phyloP scores from a whole-genome alignment of 495 filamentous ascomycete genomes.

The Hypoxylon lienhwacheense region DNA sequence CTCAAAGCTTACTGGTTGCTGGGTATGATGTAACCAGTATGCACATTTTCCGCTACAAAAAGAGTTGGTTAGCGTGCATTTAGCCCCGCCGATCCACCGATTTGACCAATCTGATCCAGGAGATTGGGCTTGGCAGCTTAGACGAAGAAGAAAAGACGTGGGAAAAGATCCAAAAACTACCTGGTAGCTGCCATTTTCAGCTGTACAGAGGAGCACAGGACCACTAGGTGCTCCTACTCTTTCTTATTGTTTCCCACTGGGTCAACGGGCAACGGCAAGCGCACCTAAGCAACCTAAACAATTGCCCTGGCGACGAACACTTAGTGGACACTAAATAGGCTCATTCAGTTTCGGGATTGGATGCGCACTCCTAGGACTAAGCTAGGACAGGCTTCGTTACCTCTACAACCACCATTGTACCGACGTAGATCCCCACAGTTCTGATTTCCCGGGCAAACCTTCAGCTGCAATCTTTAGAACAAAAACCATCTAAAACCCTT shows the following conservation, averaged over 20 bases:
- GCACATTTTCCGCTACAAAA: constrained; percentile 23
- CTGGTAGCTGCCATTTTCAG: constrained; percentile 32
- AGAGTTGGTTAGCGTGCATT: constrained; percentile 19
- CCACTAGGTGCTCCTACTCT: no score
- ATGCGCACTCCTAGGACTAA: not conserved
- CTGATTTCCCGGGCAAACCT: constrained; percentile 23
- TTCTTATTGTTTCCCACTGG: no score
- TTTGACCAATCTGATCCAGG: constrained; percentile 14
- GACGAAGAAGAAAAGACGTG: constrained; percentile 9
- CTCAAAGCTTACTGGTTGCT: constrained; percentile 2
- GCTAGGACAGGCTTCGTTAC: constrained; percentile 29
- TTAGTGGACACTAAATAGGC: constrained; percentile 23
- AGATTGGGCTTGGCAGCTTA: constrained; percentile 31
- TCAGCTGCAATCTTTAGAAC: constrained; percentile 31
- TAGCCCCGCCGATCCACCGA: constrained; percentile 31
- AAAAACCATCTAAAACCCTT: constrained; percentile 36
- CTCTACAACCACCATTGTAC: constrained; percentile 26
- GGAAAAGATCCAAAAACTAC: constrained; percentile 3
- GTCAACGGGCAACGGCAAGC: constrained; percentile 26
- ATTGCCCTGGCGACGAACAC: constrained; percentile 32
- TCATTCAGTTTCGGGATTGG: constrained; percentile 23
- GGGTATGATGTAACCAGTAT: constrained; percentile 32
- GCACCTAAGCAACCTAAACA: constrained; percentile 23
- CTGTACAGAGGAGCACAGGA: constrained; percentile 24
- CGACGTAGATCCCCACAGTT: constrained; percentile 20